phyloP scores from a whole-genome alignment of 495 filamentous ascomycete genomes.

The Pyrenopolyporus hunteri region DNA sequence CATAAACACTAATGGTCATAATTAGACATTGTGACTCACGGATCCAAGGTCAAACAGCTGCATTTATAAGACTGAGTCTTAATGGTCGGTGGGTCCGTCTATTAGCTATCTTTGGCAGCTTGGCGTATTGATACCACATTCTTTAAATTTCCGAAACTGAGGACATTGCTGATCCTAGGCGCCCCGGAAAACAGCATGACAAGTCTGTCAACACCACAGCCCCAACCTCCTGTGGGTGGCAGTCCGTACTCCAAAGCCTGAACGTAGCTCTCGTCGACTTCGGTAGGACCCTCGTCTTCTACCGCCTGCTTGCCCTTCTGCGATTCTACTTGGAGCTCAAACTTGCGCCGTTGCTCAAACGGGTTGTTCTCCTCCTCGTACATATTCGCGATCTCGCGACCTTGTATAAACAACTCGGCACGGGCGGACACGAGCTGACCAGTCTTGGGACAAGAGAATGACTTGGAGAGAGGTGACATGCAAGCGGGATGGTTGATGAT shows the following conservation, averaged over 20 bases:
- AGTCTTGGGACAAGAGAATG: conserved; percentile 66
- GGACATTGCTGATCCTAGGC: conserved; percentile 76
- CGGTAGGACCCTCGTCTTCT: conserved; percentile 28
- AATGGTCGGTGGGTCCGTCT: no score
- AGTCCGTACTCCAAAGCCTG: conserved; percentile 84
- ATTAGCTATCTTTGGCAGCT: conserved; percentile 20
- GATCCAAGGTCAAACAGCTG: no score
- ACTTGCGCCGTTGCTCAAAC: conserved; percentile 83
- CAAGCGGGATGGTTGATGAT: conserved; percentile 90
- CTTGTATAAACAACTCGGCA: conserved; percentile 84
- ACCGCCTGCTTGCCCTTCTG: conserved; percentile 34
- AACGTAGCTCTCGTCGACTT: conserved; percentile 83
- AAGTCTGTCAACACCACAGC: conserved; percentile 87
- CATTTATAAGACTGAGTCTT: no score
- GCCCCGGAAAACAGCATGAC: conserved; percentile 85
- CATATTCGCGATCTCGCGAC: conserved; percentile 84
- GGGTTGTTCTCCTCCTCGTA: conserved; percentile 99
- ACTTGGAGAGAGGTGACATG: conserved; percentile 91
- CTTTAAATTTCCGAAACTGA: conserved; percentile 85
- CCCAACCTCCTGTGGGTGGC: conserved; percentile 95
- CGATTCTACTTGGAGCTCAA: conserved; percentile 58
- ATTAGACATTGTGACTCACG: no score
- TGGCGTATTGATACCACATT: conserved; percentile 60
- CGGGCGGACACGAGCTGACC: conserved; percentile 74
- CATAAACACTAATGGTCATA: no score